A percentile compares a stretch with the other conserved stretches of the same genome.
Conservation (phyloP, 1,139 yeast species). For the Lodderomyces jiufengensis region DNA sequence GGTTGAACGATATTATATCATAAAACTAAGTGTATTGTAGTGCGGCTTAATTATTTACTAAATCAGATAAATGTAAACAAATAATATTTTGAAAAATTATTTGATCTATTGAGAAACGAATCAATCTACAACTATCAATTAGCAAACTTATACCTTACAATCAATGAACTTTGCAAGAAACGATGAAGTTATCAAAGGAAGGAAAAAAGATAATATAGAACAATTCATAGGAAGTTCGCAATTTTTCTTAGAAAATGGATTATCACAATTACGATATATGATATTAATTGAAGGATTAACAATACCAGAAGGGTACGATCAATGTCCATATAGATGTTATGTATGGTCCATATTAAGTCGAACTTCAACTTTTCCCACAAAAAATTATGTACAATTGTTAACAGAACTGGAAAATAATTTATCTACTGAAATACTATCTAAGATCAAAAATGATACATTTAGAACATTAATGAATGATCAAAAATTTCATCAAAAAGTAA, state of each 20-base stretch:
- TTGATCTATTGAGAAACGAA: no score
- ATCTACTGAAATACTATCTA: constrained; percentile 47
- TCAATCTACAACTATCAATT: no score
- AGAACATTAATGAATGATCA: constrained; percentile 79
- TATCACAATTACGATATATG: constrained; percentile 75
- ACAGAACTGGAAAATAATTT: constrained; percentile 51
- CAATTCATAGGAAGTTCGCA: constrained; percentile 61
- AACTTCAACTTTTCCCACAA: constrained; percentile 55
- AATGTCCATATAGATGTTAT: constrained; percentile 65
- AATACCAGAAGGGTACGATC: constrained; percentile 45
- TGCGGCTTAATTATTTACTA: no score
- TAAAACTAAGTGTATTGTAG: no score
- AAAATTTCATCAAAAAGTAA: constrained; percentile 60
- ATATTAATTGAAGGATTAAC: constrained; percentile 76
- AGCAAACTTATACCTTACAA: no score
- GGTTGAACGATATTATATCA: no score
- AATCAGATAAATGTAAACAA: no score
- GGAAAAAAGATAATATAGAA: constrained; percentile 65
- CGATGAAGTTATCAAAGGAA: constrained; percentile 21
- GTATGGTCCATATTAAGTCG: constrained; percentile 81
- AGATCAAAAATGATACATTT: constrained; percentile 84
- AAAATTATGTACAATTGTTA: constrained; percentile 53
- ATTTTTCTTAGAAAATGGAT: constrained; percentile 61
- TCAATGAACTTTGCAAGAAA: no score
- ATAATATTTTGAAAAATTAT: no score